A percentile compares a stretch with the other conserved stretches of the same genome.
These are phyloP conservation scores for Quercus berberidifolia DNA, from an alignment of 306 rosid species.

Conservation along the genomic window DNA sequence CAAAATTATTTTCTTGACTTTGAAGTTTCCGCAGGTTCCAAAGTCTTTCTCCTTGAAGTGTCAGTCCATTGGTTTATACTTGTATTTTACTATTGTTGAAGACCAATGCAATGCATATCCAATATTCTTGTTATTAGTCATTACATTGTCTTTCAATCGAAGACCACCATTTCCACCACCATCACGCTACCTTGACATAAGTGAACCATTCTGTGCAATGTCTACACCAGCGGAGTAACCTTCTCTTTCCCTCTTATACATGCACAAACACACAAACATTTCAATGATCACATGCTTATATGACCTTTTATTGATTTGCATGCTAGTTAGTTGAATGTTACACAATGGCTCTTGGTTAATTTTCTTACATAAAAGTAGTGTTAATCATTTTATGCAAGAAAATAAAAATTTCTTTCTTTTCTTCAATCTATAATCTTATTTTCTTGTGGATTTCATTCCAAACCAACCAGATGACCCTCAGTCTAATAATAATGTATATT, in stretches of 20 bases:
- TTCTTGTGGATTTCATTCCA: neutral
- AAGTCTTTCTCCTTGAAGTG: too few species aligned
- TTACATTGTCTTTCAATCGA: neutral
- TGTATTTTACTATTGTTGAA: too few species aligned
- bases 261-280: neutral
- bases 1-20: too few species aligned
- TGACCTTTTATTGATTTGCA: neutral
- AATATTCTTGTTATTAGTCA: too few species aligned
- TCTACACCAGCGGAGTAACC: conserved; percentile 73
- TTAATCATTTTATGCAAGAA: neutral
- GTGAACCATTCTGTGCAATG: conserved; percentile 31
- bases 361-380: neutral
- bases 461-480: neutral
- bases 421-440: neutral
- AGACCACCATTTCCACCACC: neutral
- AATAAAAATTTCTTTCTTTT: neutral
- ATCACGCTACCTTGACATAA: neutral
- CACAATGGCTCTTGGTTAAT: neutral
- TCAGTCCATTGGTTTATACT: too few species aligned
- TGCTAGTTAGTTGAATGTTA: too few species aligned
- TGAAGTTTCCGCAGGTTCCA: too few species aligned
- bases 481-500: too few species aligned
- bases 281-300: neutral
- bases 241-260: neutral
- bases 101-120: neutral